phyloP scores from a whole-genome alignment of 2,329 filamentous ascomycete genomes.

The Colletotrichum higginsianum region DNA sequence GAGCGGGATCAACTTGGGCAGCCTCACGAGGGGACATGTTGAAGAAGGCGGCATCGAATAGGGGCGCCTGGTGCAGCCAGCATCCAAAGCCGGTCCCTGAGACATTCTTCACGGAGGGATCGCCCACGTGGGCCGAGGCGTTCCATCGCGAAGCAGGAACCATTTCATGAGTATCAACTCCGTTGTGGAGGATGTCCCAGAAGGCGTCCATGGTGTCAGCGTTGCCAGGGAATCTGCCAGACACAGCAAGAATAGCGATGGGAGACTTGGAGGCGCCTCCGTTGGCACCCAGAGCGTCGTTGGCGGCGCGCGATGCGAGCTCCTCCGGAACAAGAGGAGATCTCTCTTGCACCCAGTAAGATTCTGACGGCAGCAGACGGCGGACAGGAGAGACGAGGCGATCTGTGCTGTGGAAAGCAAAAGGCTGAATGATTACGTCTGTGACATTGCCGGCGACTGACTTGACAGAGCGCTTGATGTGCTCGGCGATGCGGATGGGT shows the following conservation, averaged over 20 bases:
- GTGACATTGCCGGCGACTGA: not conserved
- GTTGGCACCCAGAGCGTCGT: not conserved
- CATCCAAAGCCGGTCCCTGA: slow-evolving; percentile 49
- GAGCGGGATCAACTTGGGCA: slow-evolving; percentile 80
- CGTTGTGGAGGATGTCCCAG: slow-evolving; percentile 49
- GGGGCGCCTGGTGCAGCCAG: slow-evolving; percentile 74
- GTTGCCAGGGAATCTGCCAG: slow-evolving; percentile 59
- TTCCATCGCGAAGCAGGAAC: slow-evolving; percentile 36
- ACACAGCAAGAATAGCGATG: slow-evolving; percentile 57
- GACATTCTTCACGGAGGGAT: slow-evolving; percentile 8
- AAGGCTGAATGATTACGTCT: not conserved
- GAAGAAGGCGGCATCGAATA: slow-evolving; percentile 80
- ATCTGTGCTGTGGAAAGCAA: slow-evolving; percentile 16
- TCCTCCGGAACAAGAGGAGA: not conserved
- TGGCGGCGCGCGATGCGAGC: not conserved
- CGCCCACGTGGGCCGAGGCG: slow-evolving; percentile 5
- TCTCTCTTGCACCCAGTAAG: not conserved
- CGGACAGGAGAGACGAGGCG: not conserved
- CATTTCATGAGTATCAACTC: slow-evolving; percentile 46
- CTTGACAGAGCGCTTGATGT: not conserved
- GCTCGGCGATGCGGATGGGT: slow-evolving; percentile 1
- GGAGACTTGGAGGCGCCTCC: not conserved
- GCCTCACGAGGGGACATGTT: slow-evolving; percentile 80
- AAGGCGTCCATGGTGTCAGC: slow-evolving; percentile 54
- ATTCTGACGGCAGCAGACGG: not conserved